Percentiles rank a stretch among this genome's conserved stretches.
These are phyloP conservation scores for Colletotrichum euphorbiae DNA, from an alignment of 2,329 filamentous ascomycete genomes.

Conservation along the genomic window DNA sequence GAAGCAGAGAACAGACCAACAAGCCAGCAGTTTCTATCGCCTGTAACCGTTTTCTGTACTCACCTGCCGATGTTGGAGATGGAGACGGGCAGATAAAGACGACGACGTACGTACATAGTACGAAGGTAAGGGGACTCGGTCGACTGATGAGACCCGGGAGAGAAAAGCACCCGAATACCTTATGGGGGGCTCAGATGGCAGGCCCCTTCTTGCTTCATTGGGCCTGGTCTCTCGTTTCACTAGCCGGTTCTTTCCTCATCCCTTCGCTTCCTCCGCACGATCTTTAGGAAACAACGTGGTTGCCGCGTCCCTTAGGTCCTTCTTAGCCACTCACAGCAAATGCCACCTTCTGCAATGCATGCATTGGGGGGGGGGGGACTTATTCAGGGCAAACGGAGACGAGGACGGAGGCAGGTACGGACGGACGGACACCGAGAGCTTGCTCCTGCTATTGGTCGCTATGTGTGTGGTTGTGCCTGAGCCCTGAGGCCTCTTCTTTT, in stretches of 20 bases:
- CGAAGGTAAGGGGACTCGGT: no score
- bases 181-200: slow-evolving; percentile 9
- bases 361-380: not conserved
- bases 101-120: no score
- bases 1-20: not conserved
- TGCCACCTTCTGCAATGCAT: not conserved
- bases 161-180: slow-evolving; percentile 5
- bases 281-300: slow-evolving; percentile 1
- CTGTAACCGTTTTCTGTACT: not conserved
- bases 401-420: slow-evolving; percentile 17
- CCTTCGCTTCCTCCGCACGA: slow-evolving; percentile 10
- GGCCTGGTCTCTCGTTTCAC: not conserved
- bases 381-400: slow-evolving; percentile 8
- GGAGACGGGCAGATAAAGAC: slow-evolving; percentile 8
- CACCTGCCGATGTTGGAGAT: not conserved
- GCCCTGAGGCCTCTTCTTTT: not conserved
- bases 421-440: slow-evolving; percentile 14
- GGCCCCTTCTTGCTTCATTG: slow-evolving; percentile 10
- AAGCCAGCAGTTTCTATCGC: not conserved
- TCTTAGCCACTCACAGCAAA: slow-evolving; percentile 12
- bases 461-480: not conserved
- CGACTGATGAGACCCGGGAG: not conserved
- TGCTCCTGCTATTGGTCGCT: not conserved
- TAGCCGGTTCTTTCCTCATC: slow-evolving; percentile 1
- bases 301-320: slow-evolving; percentile 21